These are phyloP conservation scores for Mayamaea pseudoterrestris DNA, from an alignment of 108 stramenopile species.

Conservation along the genomic window DNA sequence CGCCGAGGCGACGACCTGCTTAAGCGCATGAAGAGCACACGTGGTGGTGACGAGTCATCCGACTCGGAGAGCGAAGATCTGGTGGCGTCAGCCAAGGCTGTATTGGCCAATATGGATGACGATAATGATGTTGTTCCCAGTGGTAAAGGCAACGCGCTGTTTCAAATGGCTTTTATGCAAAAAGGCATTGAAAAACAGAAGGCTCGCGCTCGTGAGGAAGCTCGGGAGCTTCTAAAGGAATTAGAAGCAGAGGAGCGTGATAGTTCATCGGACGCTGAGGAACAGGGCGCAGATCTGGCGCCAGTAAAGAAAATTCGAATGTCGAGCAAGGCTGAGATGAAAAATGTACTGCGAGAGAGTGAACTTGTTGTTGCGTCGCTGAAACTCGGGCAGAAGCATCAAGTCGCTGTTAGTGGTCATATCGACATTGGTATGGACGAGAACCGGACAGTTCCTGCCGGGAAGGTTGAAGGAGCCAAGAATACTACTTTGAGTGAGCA, in stretches of 20 bases:
- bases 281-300: constrained; percentile 14
- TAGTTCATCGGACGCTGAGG: constrained; percentile 27
- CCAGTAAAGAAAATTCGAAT: constrained; percentile 26
- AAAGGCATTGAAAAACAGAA: constrained; percentile 78
- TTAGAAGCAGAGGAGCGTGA: constrained; percentile 72
- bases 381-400: constrained; percentile 54
- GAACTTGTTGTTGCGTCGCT: constrained; percentile 65
- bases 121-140: constrained; percentile 12
- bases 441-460: no score
- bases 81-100: constrained; percentile 42
- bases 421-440: constrained; percentile 16
- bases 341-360: constrained; percentile 45
- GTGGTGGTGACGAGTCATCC: constrained; percentile 19
- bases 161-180: constrained; percentile 92
- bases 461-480: no score
- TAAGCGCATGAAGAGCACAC: constrained; percentile 56
- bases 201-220: constrained; percentile 76
- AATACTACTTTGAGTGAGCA: neutral
- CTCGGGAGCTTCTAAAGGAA: constrained; percentile 69
- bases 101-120: constrained; percentile 35
- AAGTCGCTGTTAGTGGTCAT: constrained; percentile 6
- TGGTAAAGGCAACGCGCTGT: constrained; percentile 57
- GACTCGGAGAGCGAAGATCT: constrained; percentile 54
- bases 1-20: constrained; percentile 78
- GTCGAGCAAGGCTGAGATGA: constrained; percentile 60